Base-by-base conservation (phyloP, 2,329 filamentous ascomycete species). In the Chrysosporium keratinophilum region DNA sequence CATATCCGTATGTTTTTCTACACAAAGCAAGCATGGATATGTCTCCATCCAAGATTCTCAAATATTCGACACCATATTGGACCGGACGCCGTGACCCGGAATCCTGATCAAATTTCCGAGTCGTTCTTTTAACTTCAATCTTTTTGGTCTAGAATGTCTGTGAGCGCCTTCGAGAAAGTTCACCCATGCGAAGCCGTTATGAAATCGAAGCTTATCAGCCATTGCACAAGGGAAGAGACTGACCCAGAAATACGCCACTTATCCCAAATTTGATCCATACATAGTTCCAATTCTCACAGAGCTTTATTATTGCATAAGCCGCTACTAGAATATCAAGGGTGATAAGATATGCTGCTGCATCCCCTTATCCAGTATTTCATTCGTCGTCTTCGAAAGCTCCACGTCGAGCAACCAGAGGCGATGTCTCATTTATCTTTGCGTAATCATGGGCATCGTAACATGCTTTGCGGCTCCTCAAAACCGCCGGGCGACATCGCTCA, bases 361-460 rank as follows among this genome's bases (percentile, higher is more conserved):
- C 37, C 37, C 10, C 5, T n/a, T 17, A 5, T n/a, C 37, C 37
- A 17, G 10, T 11, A 39, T 5, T 40, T 17, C 41, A 31, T 19
- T 42, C 50, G 6, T 53, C 50, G 12, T 53, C 50, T 45, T 45
- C 50, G 31, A 53, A 37, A 23, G 15, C 33, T 14, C 31, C 64
- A 2, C 76, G 65, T 50, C 65, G 68, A n/a, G 67, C 61, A 10
- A 74, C 61, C 5, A 72, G 57, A 0, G 71, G 69, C 40, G 68
- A 71, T 14, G 64, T 61, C 14, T 67, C 60, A 4, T 63, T 59
- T 15, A 80, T 74, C 1, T 63, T 67, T 0, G 64, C 56, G 64
- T 75, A 80, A 15, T 76, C 67, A 61, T 81, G 77, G 0, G 78
- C 77, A 61, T 81, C 78, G 1, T 79, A 56, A 56, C 76, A 80